Evolutionary conservation across 306 rosid species (phyloP), one percentile per base, ranked within the genome.

Genomic region (Vigna angularis): DNA sequence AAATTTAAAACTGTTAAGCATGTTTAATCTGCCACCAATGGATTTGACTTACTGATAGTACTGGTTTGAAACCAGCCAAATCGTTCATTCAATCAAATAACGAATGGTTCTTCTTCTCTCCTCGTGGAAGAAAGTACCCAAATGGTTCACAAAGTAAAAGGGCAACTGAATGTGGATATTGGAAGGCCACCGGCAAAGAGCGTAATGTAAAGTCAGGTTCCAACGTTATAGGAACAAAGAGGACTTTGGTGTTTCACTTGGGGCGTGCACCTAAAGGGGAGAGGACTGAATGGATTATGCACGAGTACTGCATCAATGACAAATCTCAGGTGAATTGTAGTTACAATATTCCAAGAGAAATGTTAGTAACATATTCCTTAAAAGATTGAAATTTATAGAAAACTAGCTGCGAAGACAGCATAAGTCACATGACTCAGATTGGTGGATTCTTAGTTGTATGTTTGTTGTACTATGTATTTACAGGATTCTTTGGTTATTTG

Each of bases 171-270:
- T 59, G 72, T 70, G 98, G 98, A 8, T 94, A 94, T 59, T 95
- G 98, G 98, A 95, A 95, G 82, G 98, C 98, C 57, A 95, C 98
- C 0, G 98, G 98, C 0, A 95, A 95, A 79, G 98, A 95, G 77
- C 91, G 98, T 16, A 89, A 82, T 4, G 90, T 95, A 9, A 95
- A 95, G 87, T 88, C 98, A 3, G 92, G 90, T 71, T 65, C 88
- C n/a, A 70, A 83, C 4, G 82, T 88, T 18, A 83, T 95, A 44
- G 99, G 99, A 51, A 88, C 99, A 0, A 95, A 95, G 79, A 79
- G 99, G 44, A 95, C 98, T 79, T 85, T 95, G 63, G 98, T 95
- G 32, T 95, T 92, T 88, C 98, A 95, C 75, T 42, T 82, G 6
- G 98, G 98, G 2, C 98, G 98, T 59, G 98, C 98, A 7, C 98